Conservation (phyloP, 2,329 filamentous ascomycete genomes). For the Tolypocladium tundrense region DNA sequence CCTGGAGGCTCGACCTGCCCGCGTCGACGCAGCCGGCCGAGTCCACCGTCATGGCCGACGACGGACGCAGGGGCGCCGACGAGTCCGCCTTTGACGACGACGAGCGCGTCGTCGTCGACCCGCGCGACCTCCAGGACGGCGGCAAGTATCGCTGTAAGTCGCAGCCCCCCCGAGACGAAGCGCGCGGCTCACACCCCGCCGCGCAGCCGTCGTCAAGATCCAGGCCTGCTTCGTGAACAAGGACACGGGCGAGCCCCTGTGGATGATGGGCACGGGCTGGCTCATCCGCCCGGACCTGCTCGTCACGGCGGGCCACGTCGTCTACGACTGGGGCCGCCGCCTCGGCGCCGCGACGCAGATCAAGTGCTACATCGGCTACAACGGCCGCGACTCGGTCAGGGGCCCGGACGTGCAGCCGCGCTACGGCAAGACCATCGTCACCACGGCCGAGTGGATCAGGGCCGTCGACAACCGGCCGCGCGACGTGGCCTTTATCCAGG, state of each 20-base stretch:
- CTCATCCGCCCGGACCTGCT: constrained; percentile 10
- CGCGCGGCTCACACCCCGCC: not conserved
- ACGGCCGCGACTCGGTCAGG: constrained; percentile 8
- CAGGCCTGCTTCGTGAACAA: not conserved
- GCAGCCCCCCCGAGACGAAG: no score
- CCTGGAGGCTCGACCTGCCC: not conserved
- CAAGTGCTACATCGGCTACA: constrained; percentile 24
- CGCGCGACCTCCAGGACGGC: not conserved
- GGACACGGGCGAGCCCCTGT: not conserved
- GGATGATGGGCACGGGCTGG: constrained; percentile 14
- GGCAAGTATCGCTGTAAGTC: not conserved
- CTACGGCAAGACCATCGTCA: constrained; percentile 9
- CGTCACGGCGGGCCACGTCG: constrained; percentile 12
- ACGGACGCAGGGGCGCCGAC: not conserved
- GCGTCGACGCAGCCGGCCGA: not conserved
- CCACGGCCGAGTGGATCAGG: constrained; percentile 12
- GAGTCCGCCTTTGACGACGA: not conserved
- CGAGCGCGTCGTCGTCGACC: not conserved
- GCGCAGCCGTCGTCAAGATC: not conserved
- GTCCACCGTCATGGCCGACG: not conserved
- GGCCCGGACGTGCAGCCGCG: constrained; percentile 4
- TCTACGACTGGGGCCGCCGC: constrained; percentile 12
- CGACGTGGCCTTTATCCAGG: constrained; percentile 16
- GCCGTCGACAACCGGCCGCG: constrained; percentile 4
- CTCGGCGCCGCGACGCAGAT: constrained; percentile 13